These are phyloP conservation scores for Colletotrichum higginsianum DNA, from an alignment of 2,329 filamentous ascomycete genomes.

Conservation along the genomic window DNA sequence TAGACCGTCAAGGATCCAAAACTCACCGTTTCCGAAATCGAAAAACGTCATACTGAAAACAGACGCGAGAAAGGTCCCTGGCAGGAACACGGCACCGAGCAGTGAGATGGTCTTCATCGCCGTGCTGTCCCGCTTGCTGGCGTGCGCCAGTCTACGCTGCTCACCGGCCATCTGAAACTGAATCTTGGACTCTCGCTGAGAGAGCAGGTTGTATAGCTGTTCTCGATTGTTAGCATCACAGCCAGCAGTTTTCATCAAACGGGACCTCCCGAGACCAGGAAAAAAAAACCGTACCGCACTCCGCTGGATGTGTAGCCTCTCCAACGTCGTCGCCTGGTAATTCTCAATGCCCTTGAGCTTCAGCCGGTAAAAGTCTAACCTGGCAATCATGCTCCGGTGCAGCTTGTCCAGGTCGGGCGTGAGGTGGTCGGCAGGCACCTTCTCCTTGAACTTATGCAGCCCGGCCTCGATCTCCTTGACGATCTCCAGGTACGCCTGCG, in stretches of 20 bases:
- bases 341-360: conserved; percentile 75
- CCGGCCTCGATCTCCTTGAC: conserved; percentile 63
- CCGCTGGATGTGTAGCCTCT: conserved; percentile 73
- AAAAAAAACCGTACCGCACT: conserved; percentile 66
- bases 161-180: conserved; percentile 75
- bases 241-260: neutral
- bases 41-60: conserved; percentile 79
- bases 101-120: conserved; percentile 77
- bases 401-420: conserved; percentile 57
- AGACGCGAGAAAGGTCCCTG: conserved; percentile 74
- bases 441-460: conserved; percentile 61
- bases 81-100: conserved; percentile 74
- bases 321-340: conserved; percentile 74
- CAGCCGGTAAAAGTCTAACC: conserved; percentile 72
- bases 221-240: conserved; percentile 15
- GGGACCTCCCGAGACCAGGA: too few relatives aligned
- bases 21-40: conserved; percentile 68
- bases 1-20: neutral
- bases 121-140: conserved; percentile 73
- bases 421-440: conserved; percentile 46
- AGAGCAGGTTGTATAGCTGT: conserved; percentile 77
- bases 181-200: conserved; percentile 75
- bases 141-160: conserved; percentile 71
- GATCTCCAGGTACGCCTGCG: conserved; percentile 72
- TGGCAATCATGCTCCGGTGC: conserved; percentile 66